A percentile compares a stretch with the other conserved stretches of the same genome.
Conservation (phyloP, 129 eudicot genomes). For the Helianthus tuberosus region DNA sequence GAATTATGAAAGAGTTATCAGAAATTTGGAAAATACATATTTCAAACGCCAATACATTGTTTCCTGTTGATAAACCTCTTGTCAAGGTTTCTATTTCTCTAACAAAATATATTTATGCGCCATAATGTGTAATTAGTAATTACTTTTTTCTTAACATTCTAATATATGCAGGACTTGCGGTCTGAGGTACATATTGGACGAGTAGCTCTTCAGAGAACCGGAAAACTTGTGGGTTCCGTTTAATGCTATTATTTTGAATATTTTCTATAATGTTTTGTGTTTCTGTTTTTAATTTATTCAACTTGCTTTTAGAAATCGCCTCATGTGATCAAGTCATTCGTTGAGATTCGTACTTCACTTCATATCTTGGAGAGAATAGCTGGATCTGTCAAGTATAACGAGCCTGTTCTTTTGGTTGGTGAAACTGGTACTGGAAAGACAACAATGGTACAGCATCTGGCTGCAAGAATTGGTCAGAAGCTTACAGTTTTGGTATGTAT, state of each 20-base stretch:
- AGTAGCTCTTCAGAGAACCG: conserved; percentile 44
- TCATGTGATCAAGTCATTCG: conserved; percentile 56
- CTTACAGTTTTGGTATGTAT: conserved; percentile 94
- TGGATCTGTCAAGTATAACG: conserved; percentile 76
- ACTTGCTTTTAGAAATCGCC: conserved; percentile 27
- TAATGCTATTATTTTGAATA: neutral
- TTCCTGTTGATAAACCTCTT: conserved; percentile 67
- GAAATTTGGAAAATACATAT: conserved; percentile 63
- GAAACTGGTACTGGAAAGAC: conserved; percentile 99
- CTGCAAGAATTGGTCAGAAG: conserved; percentile 74
- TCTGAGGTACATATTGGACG: conserved; percentile 76
- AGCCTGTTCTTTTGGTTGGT: conserved; percentile 96
- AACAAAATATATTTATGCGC: conserved; percentile 8
- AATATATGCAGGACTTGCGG: conserved; percentile 53
- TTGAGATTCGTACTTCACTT: conserved; percentile 70
- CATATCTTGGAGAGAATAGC: conserved; percentile 85
- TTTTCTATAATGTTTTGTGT: conserved; percentile 10
- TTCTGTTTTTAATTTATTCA: conserved; percentile 15
- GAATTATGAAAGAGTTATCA: conserved; percentile 66
- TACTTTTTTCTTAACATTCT: conserved; percentile 5
- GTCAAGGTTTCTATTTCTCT: conserved; percentile 51
- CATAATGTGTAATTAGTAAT: neutral
- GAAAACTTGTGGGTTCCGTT: conserved; percentile 47
- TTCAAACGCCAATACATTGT: conserved; percentile 47
- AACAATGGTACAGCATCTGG: conserved; percentile 89